Evolutionary conservation across 2,329 filamentous ascomycete species (phyloP), one percentile per base, ranked within the genome.

Genomic region (Penicillium sp.): DNA sequence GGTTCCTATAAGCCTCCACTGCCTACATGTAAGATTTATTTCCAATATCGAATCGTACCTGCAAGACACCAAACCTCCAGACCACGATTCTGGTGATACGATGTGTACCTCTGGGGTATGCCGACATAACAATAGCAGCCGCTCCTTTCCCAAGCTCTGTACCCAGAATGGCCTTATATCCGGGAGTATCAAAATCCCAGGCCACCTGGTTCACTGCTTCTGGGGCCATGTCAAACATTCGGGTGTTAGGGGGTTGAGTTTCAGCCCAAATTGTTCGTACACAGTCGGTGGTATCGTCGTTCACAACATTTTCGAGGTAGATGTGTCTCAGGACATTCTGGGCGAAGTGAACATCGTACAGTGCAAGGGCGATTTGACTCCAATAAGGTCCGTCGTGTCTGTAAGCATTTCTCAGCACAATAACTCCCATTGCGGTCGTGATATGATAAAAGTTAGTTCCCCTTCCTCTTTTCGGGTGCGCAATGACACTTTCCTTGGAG

Each of bases 141-240:
- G 38, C 50, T 19, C 40, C 50, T 19, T 53, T 53, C 25, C 50
- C 50, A 53, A 53, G 33, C n/a, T 34, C 31, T n/a, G 50, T 53
- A 16, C 50, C 50, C 11, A 53, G 21, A 46, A 53, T 46, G 8
- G 21, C 50, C 31, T 53, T 25, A 21, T 53, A 53, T 16, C 29
- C 40, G 19, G 39, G 40, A n/a, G 50, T 46, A 46, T 34, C 50
- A 10, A 46, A 46, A 4, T 5, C 7, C 50, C 50, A 53, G 25
- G 13, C 5, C 7, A 53, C 16, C 19, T n/a, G 50, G 3, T 10
- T 36, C 3, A 21, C 7, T 16, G 50, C 23, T 19, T 2, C 40
- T 8, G 21, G 7, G 19, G 31, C 11, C n/a, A 1, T 9, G 9
- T 25, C 5, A 16, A 47, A 47, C 10, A 5, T 15, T 6, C 2